Base-by-base conservation (phyloP, 2,329 filamentous ascomycete genomes). In the Sporothrix dimorphospora region DNA sequence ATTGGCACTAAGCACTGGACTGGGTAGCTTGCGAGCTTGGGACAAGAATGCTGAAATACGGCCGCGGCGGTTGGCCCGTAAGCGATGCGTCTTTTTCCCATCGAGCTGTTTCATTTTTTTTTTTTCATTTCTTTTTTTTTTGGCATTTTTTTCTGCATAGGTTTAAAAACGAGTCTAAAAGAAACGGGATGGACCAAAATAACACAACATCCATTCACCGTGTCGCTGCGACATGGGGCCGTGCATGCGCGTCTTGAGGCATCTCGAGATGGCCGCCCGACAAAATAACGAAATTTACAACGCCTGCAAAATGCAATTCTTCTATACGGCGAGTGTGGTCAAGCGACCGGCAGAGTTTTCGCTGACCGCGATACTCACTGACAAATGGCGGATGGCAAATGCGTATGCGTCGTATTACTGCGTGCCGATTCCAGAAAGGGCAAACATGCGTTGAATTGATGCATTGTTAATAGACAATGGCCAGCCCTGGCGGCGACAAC, bases 1-100 rank as follows among this genome's bases (percentile, higher is more conserved):
- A n/a, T n/a, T n/a, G n/a, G n/a, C n/a, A n/a, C n/a, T n/a, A n/a
- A n/a, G n/a, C n/a, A n/a, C n/a, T 51, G 38, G 45, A 16, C 19
- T 19, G 42, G 63, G 45, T 38, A 67, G 63, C 42, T 69, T 27
- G 19, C 11, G 49, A 68, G 30, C 30, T 69, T 69, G 49, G 66
- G 27, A 12, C 5, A 45, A 45, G 34, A 30, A 47, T 69, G 67
- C 49, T 42, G 49, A 55, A 59, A 69, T 63, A 49, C 38, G 51
- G 21, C 53, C 38, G 38, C 53, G 38, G 42, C 42, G 68, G 55
- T 63, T 70, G 68, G 53, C 68, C 55, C 40, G 68, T 21, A 63
- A 47, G 55, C 68, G 53, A 63, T 70, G 68, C 68, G 68, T 49
- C 55, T 61, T 70, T 70, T 70, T 61, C 40, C 38, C 30, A 34